Percentiles rank a stretch among this genome's conserved stretches.
Evolutionary conservation across 192 early-diverging fungal species (phyloP).

Genomic region (Coemansia pectinata): DNA sequence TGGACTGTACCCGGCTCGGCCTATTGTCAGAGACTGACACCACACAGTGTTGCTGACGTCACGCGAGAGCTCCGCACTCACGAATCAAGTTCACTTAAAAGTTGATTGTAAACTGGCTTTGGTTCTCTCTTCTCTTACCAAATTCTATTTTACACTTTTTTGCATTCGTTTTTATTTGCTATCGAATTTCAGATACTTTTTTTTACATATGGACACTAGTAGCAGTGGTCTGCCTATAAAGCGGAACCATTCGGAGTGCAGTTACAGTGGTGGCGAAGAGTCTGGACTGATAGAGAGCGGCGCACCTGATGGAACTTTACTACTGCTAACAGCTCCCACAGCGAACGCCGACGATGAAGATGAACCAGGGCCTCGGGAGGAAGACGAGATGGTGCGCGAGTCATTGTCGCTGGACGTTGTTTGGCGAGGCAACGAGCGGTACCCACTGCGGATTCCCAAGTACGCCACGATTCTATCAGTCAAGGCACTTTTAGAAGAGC

Average conservation of each 20-base stretch:
- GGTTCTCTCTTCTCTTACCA: background rate
- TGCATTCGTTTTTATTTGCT: background rate
- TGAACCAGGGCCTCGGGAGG: background rate
- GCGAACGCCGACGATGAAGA: background rate
- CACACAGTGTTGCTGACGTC: background rate
- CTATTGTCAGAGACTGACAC: background rate
- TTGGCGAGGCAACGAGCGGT: slow-evolving; percentile 35
- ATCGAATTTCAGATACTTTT: background rate
- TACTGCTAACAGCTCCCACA: background rate
- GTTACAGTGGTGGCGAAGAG: background rate
- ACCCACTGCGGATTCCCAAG: slow-evolving; percentile 33
- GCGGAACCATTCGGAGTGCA: background rate
- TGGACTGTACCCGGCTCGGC: slow-evolving; percentile 62
- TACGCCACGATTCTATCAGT: slow-evolving; percentile 47
- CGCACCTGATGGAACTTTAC: background rate
- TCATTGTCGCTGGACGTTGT: slow-evolving; percentile 32
- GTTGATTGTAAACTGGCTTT: background rate
- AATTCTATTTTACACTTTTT: slow-evolving; percentile 2
- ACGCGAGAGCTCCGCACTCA: background rate
- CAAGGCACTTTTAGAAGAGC: slow-evolving; percentile 55
- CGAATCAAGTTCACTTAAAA: background rate
- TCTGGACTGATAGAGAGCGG: background rate
- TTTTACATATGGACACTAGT: background rate
- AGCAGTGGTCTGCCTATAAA: background rate
- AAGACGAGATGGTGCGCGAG: slow-evolving; percentile 44